Percentiles rank a stretch among this genome's conserved stretches.
Evolutionary conservation across 306 rosid species (phyloP).

Genomic region (Senna siamea): DNA sequence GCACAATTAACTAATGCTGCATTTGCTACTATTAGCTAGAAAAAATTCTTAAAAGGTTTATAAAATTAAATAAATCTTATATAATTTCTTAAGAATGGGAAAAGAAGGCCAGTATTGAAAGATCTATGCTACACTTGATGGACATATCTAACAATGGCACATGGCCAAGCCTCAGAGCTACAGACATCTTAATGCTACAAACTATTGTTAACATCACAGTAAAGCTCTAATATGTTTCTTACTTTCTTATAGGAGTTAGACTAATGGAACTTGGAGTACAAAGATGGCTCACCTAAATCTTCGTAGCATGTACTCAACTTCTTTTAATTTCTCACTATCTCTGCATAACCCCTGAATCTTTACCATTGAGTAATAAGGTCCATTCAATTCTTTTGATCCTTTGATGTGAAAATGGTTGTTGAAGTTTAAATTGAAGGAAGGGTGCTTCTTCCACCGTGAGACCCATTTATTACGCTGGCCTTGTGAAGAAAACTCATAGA

Average conservation of each 20-base stretch:
- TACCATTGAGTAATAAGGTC: constrained; percentile 74
- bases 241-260: constrained; percentile 15
- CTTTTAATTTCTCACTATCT: constrained; percentile 63
- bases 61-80: too few species aligned
- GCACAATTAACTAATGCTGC: background rate
- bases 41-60: too few species aligned
- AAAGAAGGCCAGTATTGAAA: background rate
- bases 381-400: constrained; percentile 60
- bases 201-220: too few species aligned
- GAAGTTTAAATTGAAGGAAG: constrained; percentile 61
- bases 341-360: constrained; percentile 70
- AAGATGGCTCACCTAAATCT: constrained; percentile 66
- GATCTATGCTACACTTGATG: background rate
- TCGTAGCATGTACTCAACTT: constrained; percentile 71
- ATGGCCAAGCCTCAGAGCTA: too few species aligned
- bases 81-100: background rate
- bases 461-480: constrained; percentile 53
- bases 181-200: too few species aligned
- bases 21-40: too few species aligned
- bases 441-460: constrained; percentile 54
- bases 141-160: background rate
- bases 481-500: constrained; percentile 59
- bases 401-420: constrained; percentile 61
- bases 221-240: too few species aligned
- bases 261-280: constrained; percentile 10